Base-by-base conservation (phyloP, 2,329 filamentous ascomycete species). In the Amauroascus verrucosus region DNA sequence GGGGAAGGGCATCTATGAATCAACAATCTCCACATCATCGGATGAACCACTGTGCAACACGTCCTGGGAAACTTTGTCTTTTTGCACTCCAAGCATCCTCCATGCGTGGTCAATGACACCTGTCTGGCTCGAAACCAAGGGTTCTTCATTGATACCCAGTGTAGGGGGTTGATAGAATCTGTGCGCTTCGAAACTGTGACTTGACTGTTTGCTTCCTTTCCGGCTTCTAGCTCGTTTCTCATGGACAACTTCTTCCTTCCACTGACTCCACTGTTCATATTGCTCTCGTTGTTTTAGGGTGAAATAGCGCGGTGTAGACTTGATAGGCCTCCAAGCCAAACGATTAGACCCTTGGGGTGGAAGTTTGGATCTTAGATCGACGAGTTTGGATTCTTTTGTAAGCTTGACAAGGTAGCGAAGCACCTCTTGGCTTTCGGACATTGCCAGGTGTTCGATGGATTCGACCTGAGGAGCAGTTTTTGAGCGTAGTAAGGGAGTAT, bases 221-320 rank as follows among this genome's bases (percentile, higher is more conserved):
- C 70, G 67, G 52, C 68, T 65, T 45, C 66, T 64, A 56, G 68
- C 64, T 32, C 68, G 64, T 51, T 71, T 67, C 26, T 68, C 62
- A 51, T 62, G 56, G 20, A 67, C 68, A 48, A 72, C 67, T 20
- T 72, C 70, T 24, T 71, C 64, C 51, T 66, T 66, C 70, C 70
- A 72, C 60, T 72, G 69, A 14, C 67, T 63, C 71, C 73, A 74
- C 53, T 69, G 70, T 56, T 74, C 71, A 57, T 72, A 72, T 45
- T 73, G 65, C 56, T 74, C 72, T 32, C 72, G 69, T 50, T 72
- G 71, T 37, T 67, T 67, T 6, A 74, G 67, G 4, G 71, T 65
- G 54, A 70, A 69, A 58, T 73, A 74, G 8, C 67, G 64, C 16
- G 70, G 66, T 26, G 70, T 72, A 18, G 69, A 66, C 49, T 72